phyloP scores from a whole-genome alignment of 805 yeast genomes.

The Citeromyces nyonsensis region DNA sequence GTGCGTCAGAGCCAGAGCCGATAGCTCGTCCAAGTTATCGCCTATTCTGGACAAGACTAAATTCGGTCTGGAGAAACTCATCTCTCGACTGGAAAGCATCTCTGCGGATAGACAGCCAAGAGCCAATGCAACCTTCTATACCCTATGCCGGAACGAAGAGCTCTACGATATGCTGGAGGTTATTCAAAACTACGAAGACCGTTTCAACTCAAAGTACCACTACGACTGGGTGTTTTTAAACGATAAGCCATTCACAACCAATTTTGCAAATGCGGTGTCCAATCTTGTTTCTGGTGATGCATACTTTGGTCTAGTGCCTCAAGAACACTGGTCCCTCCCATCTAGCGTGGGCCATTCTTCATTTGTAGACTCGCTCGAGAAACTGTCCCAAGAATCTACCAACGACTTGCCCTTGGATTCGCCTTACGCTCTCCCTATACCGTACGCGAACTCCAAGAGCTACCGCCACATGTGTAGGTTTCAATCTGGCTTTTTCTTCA shows the following conservation, averaged over 20 bases:
- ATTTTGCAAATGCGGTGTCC: slow-evolving; percentile 32
- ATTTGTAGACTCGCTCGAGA: slow-evolving; percentile 24
- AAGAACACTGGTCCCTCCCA: slow-evolving; percentile 61
- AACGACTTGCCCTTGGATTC: slow-evolving; percentile 1
- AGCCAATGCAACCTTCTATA: slow-evolving; percentile 52
- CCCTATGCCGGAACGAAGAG: slow-evolving; percentile 58
- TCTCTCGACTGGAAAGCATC: neutral
- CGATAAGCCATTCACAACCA: slow-evolving; percentile 44
- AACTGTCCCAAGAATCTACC: slow-evolving; percentile 16
- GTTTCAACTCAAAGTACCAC: slow-evolving; percentile 45
- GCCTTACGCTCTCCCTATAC: slow-evolving; percentile 1
- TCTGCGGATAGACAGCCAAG: slow-evolving; percentile 6
- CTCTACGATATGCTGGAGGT: slow-evolving; percentile 39
- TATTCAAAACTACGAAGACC: slow-evolving; percentile 44
- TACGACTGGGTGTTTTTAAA: slow-evolving; percentile 77
- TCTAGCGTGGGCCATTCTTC: slow-evolving; percentile 32
- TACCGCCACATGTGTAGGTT: slow-evolving; percentile 33
- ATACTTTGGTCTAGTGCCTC: slow-evolving; percentile 45
- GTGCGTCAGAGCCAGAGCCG: no score
- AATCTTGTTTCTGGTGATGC: slow-evolving; percentile 43
- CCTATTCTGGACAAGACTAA: no score
- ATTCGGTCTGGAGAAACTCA: neutral
- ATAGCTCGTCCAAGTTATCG: no score
- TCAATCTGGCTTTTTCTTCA: slow-evolving; percentile 36
- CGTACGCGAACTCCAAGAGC: slow-evolving; percentile 21